Conservation (phyloP, 164 flowering plant genomes). For the Euptelea pleiosperma region DNA sequence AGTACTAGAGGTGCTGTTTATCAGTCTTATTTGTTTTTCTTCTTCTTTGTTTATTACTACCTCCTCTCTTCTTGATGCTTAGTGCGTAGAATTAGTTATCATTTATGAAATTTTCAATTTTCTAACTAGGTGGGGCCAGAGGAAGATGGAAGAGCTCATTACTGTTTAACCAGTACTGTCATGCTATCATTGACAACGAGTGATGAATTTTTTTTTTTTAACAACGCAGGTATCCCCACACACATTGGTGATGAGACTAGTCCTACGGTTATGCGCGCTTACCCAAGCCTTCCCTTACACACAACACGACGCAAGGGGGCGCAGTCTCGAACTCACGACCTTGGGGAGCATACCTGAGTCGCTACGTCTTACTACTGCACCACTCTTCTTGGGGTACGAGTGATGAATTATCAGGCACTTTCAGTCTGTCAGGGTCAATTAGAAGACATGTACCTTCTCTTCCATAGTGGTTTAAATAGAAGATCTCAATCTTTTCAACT, state of each 20-base stretch:
- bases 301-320: too few relatives aligned
- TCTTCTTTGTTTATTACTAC: neutral
- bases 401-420: conserved; percentile 71
- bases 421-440: conserved; percentile 95
- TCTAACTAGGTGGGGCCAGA: conserved; percentile 68
- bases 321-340: too few relatives aligned
- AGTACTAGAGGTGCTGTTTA: neutral
- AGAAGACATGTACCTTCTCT: conserved; percentile 83
- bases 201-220: too few relatives aligned
- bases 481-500: too few relatives aligned
- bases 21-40: neutral
- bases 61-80: neutral
- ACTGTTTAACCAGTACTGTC: conserved; percentile 88
- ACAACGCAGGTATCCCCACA: too few relatives aligned
- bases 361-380: too few relatives aligned
- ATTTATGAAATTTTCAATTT: conserved; percentile 10
- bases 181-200: conserved; percentile 84
- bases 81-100: neutral
- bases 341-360: too few relatives aligned
- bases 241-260: too few relatives aligned
- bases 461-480: neutral
- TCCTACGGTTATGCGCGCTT: too few relatives aligned
- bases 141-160: conserved; percentile 71
- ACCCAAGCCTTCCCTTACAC: too few relatives aligned
- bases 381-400: too few relatives aligned